phyloP scores from a whole-genome alignment of 2,329 filamentous ascomycete species.

The Sclerotinia nivalis region DNA sequence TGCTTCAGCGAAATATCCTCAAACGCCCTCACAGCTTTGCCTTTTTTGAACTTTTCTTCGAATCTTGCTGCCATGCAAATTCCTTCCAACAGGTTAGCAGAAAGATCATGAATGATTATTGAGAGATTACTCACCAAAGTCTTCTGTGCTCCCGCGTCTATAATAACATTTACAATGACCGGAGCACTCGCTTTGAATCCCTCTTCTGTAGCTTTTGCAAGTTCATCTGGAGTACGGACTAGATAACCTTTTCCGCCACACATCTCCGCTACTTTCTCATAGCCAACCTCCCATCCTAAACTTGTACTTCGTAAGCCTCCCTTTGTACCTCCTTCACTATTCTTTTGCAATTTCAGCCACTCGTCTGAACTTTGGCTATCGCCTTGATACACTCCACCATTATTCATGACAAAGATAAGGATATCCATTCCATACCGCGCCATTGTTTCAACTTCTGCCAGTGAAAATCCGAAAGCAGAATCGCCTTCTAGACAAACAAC shows the following conservation, averaged over 20 bases:
- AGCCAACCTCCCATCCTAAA: constrained; percentile 55
- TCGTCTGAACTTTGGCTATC: constrained; percentile 44
- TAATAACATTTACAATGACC: constrained; percentile 56
- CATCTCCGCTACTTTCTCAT: constrained; percentile 56
- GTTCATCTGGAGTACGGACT: constrained; percentile 52
- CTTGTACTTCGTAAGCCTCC: constrained; percentile 50
- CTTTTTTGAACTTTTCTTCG: constrained; percentile 37
- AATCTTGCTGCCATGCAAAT: constrained; percentile 39
- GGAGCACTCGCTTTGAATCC: constrained; percentile 51
- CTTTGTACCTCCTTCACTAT: constrained; percentile 39
- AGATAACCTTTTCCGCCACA: constrained; percentile 55
- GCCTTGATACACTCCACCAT: constrained; percentile 53
- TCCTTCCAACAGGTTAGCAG: constrained; percentile 30
- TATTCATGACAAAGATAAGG: constrained; percentile 57
- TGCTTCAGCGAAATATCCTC: neutral
- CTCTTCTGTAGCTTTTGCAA: constrained; percentile 51
- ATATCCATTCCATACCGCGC: constrained; percentile 55
- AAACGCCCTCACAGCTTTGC: constrained; percentile 17
- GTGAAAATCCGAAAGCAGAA: constrained; percentile 56
- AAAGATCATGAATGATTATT: neutral
- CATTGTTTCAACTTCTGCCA: constrained; percentile 58
- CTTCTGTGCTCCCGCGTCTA: constrained; percentile 52
- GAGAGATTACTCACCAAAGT: constrained; percentile 38
- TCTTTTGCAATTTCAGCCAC: constrained; percentile 48
- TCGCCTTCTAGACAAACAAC: constrained; percentile 58